A percentile compares a stretch with the other conserved stretches of the same genome.
These are phyloP conservation scores for Xerophyta viscosa DNA, from an alignment of 106 monocot genomes.

Conservation along the genomic window DNA sequence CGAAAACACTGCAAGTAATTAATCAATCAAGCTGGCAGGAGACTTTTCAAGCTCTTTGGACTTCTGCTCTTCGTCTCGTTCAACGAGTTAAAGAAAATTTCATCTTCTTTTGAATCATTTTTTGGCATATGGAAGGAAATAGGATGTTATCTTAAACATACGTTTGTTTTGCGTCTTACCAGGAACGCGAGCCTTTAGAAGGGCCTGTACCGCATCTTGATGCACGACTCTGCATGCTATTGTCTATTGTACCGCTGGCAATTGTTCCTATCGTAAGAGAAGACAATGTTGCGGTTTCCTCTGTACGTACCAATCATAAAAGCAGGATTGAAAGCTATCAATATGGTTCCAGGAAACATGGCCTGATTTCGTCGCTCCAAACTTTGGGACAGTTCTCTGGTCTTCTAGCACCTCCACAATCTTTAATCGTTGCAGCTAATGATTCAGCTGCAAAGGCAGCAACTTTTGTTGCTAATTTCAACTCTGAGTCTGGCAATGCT, in stretches of 20 bases:
- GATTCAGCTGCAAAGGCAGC: conserved; percentile 86
- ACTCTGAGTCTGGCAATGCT: conserved; percentile 54
- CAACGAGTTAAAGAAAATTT: conserved; percentile 61
- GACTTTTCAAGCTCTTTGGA: conserved; percentile 88
- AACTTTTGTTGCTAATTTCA: conserved; percentile 35
- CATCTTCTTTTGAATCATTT: conserved; percentile 5
- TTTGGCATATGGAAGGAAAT: not conserved
- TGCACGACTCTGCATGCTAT: conserved; percentile 72
- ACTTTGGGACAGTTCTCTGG: conserved; percentile 56
- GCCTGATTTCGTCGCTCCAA: conserved; percentile 71
- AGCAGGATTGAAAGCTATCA: conserved; percentile 19
- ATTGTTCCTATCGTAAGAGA: conserved; percentile 51
- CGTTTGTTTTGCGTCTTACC: conserved; percentile 1
- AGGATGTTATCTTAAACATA: too few species aligned
- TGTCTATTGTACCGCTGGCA: conserved; percentile 73
- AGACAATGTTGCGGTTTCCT: conserved; percentile 17
- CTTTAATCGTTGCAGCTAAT: conserved; percentile 61
- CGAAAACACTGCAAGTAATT: conserved; percentile 60
- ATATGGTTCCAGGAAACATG: conserved; percentile 52
- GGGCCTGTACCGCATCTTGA: conserved; percentile 86
- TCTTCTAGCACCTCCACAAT: conserved; percentile 68
- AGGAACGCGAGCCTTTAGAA: conserved; percentile 76
- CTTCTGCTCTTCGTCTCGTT: conserved; percentile 74
- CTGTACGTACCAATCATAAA: conserved; percentile 1
- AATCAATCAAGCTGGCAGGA: conserved; percentile 95